phyloP scores from a whole-genome alignment of 257 asterid genomes.

The Schizonepeta tenuifolia region DNA sequence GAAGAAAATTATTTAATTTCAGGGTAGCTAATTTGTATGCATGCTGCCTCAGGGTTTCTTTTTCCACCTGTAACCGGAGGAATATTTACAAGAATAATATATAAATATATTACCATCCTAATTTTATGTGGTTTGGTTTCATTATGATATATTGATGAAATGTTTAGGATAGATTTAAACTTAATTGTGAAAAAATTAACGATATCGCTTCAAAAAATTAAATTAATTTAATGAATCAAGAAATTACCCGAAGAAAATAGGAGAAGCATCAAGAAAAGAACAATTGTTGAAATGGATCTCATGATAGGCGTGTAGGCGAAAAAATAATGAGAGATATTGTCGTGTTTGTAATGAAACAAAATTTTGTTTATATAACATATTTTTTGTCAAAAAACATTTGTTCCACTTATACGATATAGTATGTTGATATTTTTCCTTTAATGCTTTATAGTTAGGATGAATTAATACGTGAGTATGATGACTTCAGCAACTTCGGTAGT shows the following conservation, averaged over 20 bases:
- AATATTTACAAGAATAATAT: no score
- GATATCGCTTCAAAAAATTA: no score
- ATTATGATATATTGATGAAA: no score
- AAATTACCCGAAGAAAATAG: slow-evolving; percentile 3
- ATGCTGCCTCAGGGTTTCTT: no score
- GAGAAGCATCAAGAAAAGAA: neutral
- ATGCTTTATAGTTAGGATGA: neutral
- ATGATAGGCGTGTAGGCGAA: neutral
- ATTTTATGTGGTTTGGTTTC: no score
- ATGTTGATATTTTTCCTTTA: neutral
- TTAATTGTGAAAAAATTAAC: no score
- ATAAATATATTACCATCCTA: no score
- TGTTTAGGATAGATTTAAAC: no score
- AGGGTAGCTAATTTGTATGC: no score
- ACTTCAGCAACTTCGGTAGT: neutral
- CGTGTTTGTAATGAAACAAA: neutral
- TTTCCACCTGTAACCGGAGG: no score
- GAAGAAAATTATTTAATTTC: no score
- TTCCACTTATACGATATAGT: neutral
- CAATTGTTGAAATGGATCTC: neutral
- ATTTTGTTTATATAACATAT: neutral
- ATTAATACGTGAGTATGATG: neutral
- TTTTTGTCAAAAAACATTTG: neutral
- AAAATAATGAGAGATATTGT: neutral
- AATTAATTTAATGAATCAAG: neutral